Evolutionary conservation across 2,329 filamentous ascomycete species (phyloP), one percentile per base, ranked within the genome.

Genomic region (Dryadomyces quercus-mongolicae): DNA sequence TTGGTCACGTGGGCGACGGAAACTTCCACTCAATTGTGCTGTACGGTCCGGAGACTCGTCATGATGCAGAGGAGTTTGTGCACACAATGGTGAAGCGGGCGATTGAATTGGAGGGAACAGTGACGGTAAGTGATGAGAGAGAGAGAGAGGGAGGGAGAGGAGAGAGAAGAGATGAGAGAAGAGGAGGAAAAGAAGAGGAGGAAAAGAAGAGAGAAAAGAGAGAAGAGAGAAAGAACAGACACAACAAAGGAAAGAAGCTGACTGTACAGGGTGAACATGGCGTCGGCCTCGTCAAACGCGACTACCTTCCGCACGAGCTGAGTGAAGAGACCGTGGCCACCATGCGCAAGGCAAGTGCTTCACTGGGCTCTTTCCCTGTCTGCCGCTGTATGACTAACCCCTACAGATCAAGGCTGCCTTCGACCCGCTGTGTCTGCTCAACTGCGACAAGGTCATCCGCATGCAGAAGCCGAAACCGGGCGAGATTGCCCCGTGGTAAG

Each of bases 1-100:
- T 88, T 8, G 84, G 84, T 0, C 84, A 87, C 63, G 83, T 85
- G 18, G 84, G 84, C 2, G 84, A 85, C 63, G 82, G 82, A 34
- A 85, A 85, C 62, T 85, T 85, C 63, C 82, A 85, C 62, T 60
- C 77, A 7, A 80, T 82, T 52, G 64, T 82, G 18, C 64, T 80
- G 8, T 81, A 79, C 63, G 85, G 81, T 55, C 79, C 86, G n/a
- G 70, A 74, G 21, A 82, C 92, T 67, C 77, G 83, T 60, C 69
- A 74, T 55, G 76, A 78, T 54, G 85, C 85, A 2, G 85, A 89
- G 63, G 75, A 76, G 44, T 72, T 92, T 25, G 85, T 93, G 25
- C 86, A 91, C 65, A 77, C 82, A 55, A 93, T 93, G 88, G 86
- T 92, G 54, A 90, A 91, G 76, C 76, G 86, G 57, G 88, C 88